Base-by-base conservation (phyloP, 2,329 filamentous ascomycete species). In the Thielaviopsis euricoi region DNA sequence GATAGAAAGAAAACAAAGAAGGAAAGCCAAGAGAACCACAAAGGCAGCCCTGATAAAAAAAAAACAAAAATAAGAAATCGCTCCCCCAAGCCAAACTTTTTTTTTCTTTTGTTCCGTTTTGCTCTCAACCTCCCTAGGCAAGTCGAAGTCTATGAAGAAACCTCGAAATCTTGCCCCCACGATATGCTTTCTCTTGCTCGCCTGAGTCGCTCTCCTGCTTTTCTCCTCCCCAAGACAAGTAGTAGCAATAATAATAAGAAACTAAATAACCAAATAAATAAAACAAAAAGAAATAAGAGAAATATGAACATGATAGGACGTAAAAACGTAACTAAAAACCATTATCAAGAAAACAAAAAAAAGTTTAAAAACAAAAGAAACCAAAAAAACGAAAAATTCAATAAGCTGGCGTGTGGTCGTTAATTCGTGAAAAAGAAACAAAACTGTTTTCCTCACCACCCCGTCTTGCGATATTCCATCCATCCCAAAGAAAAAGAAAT, bases 401-500 rank as follows among this genome's bases (percentile, higher is more conserved):
- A 25, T 48, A 43, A 43, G 37, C 23, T 58, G 55, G 60, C 56
- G 49, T 60, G 9, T 43, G 37, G 37, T 43, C 37, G 37, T 43
- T 43, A 43, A 43, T 43, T 43, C 37, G 37, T 43, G 37, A 43
- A 43, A 43, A 43, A 43, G 37, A 43, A 43, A 43, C 37, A 43
- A 43, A 43, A 43, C 37, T 43, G 37, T 15, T 43, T 43, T 43
- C 37, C 37, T 60, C 61, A 58, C 60, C 56, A 53, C 53, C 46
- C 53, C 40, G 52, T 59, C 57, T 59, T 59, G 55, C 33, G 60
- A 58, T 61, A 65, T 64, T 69, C 65, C 70, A 68, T 68, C 68
- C 63, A 67, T 66, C 67, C 67, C 66, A 67, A 71, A 71, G 68
- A 43, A 43, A 43, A 43, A 71, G 66, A 68, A 67, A 69, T 68